A percentile compares a stretch with the other conserved stretches of the same genome.
Evolutionary conservation across 352 stramenopile species (phyloP).

Genomic region (Phytophthora aleatoria): DNA sequence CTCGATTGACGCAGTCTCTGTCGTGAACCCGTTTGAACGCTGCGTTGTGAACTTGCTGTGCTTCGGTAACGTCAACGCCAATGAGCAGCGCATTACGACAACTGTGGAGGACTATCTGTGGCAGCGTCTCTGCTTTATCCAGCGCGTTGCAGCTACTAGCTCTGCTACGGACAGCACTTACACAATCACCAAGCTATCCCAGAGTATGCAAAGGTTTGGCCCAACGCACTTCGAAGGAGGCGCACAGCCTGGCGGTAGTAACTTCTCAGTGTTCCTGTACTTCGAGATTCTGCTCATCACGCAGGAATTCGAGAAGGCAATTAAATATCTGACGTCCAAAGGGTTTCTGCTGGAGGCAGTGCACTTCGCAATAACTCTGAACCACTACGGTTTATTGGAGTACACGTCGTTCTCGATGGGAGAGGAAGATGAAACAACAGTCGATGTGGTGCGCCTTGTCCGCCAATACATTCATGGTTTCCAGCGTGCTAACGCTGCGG

Average conservation of each 20-base stretch:
- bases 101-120: conserved; percentile 89
- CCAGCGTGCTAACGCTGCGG: conserved; percentile 73
- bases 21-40: conserved; percentile 78
- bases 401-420: conserved; percentile 58
- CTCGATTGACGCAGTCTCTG: conserved; percentile 71
- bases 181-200: conserved; percentile 63
- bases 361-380: conserved; percentile 81
- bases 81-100: conserved; percentile 72
- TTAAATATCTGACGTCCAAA: conserved; percentile 83
- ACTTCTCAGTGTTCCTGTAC: conserved; percentile 71
- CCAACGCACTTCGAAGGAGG: conserved; percentile 71
- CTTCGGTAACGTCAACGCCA: conserved; percentile 79
- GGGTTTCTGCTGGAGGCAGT: conserved; percentile 80
- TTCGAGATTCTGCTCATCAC: conserved; percentile 83
- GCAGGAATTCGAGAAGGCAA: conserved; percentile 79
- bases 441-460: conserved; percentile 78
- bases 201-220: conserved; percentile 81
- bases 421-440: conserved; percentile 65
- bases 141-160: conserved; percentile 43
- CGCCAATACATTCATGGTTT: conserved; percentile 87
- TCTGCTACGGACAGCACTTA: conserved; percentile 62
- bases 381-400: conserved; percentile 75
- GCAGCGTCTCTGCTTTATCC: conserved; percentile 84
- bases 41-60: conserved; percentile 85
- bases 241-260: conserved; percentile 38